Conservation (phyloP, 129 eudicot species). For the Centaurea solstitialis region DNA sequence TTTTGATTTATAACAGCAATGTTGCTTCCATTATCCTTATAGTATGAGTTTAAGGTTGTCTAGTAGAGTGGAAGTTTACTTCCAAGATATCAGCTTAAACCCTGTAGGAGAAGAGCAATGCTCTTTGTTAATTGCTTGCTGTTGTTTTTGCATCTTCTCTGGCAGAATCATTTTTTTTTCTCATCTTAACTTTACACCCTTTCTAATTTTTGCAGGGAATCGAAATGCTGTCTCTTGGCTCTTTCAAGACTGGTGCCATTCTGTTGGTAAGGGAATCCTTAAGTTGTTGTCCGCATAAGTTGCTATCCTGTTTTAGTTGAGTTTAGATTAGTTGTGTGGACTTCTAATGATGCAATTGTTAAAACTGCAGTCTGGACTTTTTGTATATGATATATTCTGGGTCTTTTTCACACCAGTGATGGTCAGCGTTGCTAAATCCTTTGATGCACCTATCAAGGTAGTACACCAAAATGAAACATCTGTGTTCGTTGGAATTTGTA, state of each 20-base stretch:
- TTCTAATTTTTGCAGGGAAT: constrained; percentile 57
- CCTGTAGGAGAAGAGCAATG: neutral
- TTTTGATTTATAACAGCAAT: neutral
- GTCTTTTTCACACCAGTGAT: constrained; percentile 96
- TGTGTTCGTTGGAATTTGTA: neutral
- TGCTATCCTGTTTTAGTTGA: neutral
- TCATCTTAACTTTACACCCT: neutral
- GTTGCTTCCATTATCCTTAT: neutral
- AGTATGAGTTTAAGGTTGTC: neutral
- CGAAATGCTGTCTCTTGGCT: constrained; percentile 95
- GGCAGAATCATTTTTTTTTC: neutral
- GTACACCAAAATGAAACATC: constrained; percentile 17
- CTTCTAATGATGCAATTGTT: constrained; percentile 5
- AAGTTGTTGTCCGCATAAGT: neutral
- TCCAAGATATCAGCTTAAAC: neutral
- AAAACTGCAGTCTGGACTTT: constrained; percentile 76
- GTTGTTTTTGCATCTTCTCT: neutral
- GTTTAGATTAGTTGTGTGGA: neutral
- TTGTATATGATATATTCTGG: constrained; percentile 94
- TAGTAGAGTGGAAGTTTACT: neutral
- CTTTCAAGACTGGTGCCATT: constrained; percentile 95
- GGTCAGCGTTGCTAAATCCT: constrained; percentile 98
- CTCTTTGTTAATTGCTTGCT: neutral
- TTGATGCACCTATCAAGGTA: constrained; percentile 99
- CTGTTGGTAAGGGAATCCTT: constrained; percentile 62